Evolutionary conservation across 495 filamentous ascomycete genomes (phyloP).

Genomic region (Penicillium ucsense): DNA sequence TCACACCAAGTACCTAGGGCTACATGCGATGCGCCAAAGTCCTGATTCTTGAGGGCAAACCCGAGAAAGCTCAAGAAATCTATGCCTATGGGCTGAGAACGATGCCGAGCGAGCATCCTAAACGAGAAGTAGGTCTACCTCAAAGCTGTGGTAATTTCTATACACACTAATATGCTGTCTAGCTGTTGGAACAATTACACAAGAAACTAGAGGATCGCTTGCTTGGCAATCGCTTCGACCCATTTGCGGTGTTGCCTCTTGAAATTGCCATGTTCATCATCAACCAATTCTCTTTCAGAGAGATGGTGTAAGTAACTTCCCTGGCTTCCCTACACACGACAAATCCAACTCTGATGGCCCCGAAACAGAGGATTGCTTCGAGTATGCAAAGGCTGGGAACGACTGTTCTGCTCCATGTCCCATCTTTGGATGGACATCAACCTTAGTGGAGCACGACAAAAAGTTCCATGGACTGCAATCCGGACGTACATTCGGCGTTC

Average conservation of each 20-base stretch:
- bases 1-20: slow-evolving; percentile 28
- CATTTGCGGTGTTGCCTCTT: slow-evolving; percentile 36
- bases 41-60: slow-evolving; percentile 45
- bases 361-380: slow-evolving; percentile 33
- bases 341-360: too few species aligned
- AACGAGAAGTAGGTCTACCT: slow-evolving; percentile 32
- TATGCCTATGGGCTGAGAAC: slow-evolving; percentile 51
- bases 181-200: slow-evolving; percentile 36
- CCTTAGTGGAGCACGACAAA: slow-evolving; percentile 31
- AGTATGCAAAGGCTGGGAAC: slow-evolving; percentile 45
- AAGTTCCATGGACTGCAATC: slow-evolving; percentile 30
- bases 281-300: slow-evolving; percentile 33
- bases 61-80: slow-evolving; percentile 44
- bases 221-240: slow-evolving; percentile 29
- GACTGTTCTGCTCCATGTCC: slow-evolving; percentile 31
- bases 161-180: not conserved
- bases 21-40: slow-evolving; percentile 58
- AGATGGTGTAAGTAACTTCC: slow-evolving; percentile 35
- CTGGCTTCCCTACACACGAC: not conserved
- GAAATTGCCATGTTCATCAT: slow-evolving; percentile 41
- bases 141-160: not conserved
- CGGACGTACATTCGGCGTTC: slow-evolving; percentile 35
- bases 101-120: slow-evolving; percentile 31
- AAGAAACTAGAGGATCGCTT: slow-evolving; percentile 32
- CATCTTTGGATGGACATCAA: slow-evolving; percentile 45